These are phyloP conservation scores for Yarrowia sp. DNA, from an alignment of 805 yeast species.

Conservation along the genomic window DNA sequence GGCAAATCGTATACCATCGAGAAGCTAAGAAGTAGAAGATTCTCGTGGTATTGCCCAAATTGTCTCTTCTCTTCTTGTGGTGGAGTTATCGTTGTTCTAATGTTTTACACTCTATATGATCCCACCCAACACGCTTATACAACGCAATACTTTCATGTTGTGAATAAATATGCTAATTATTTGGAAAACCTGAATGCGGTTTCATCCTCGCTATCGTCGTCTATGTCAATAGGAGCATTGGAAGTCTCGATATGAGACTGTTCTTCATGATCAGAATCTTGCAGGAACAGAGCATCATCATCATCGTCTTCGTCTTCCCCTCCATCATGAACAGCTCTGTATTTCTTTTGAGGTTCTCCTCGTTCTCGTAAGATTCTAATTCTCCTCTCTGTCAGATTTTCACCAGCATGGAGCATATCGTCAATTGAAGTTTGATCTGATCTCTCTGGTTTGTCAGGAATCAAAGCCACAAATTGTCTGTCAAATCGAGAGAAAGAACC, in stretches of 20 bases:
- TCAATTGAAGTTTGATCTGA: slow-evolving; percentile 12
- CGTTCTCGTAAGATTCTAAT: slow-evolving; percentile 12
- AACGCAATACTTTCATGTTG: background rate
- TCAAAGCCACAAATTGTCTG: slow-evolving; percentile 7
- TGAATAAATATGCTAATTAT: slow-evolving; percentile 11
- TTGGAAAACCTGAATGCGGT: slow-evolving; percentile 26
- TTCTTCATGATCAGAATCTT: slow-evolving; percentile 12
- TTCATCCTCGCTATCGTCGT: slow-evolving; percentile 35
- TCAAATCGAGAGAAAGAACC: slow-evolving; percentile 19
- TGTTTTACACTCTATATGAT: no score
- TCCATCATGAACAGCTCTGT: slow-evolving; percentile 5
- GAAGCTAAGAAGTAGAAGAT: no score
- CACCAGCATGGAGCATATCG: slow-evolving; percentile 3
- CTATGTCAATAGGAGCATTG: slow-evolving; percentile 13
- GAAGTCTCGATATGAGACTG: background rate
- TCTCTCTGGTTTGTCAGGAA: background rate
- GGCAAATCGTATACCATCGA: no score
- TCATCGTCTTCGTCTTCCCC: background rate
- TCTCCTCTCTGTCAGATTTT: slow-evolving; percentile 24
- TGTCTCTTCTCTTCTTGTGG: no score
- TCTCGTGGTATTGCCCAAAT: no score
- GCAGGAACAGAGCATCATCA: slow-evolving; percentile 1
- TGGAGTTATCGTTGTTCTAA: no score
- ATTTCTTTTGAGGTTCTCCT: slow-evolving; percentile 17
- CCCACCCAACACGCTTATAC: no score